Evolutionary conservation across 352 stramenopile species (phyloP).

Genomic region (Globisporangium recalcitrans): DNA sequence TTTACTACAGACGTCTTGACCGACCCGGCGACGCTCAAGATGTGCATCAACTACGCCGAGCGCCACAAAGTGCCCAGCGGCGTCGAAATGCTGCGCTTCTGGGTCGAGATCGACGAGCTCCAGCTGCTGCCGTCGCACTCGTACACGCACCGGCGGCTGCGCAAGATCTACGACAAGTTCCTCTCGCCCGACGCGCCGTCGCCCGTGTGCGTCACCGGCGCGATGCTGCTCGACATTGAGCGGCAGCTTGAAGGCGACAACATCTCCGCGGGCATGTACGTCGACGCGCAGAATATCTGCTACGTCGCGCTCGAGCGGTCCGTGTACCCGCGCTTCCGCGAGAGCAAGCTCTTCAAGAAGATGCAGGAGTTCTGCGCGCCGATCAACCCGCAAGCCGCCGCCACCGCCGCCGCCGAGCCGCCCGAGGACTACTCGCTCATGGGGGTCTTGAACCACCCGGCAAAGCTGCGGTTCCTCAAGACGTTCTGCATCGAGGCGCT

Average conservation of each 20-base stretch:
- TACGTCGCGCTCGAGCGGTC: conserved; percentile 62
- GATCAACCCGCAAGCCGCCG: conserved; percentile 12
- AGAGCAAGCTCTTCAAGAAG: conserved; percentile 69
- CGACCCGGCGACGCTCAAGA: conserved; percentile 65
- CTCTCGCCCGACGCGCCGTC: conserved; percentile 60
- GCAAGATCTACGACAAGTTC: conserved; percentile 87
- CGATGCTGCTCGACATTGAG: conserved; percentile 71
- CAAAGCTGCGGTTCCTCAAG: conserved; percentile 79
- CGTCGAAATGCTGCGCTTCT: conserved; percentile 68
- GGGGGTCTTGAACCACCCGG: conserved; percentile 59
- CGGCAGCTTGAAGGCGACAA: conserved; percentile 52
- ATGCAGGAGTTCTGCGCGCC: conserved; percentile 72
- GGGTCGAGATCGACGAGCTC: conserved; percentile 77
- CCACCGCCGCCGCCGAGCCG: conserved; percentile 11
- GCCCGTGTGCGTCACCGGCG: conserved; percentile 64
- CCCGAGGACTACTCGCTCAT: conserved; percentile 57
- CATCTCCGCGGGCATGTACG: conserved; percentile 65
- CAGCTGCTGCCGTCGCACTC: conserved; percentile 68
- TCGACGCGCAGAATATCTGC: conserved; percentile 59
- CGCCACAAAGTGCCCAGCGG: conserved; percentile 49
- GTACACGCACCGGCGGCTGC: conserved; percentile 73
- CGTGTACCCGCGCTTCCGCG: conserved; percentile 70
- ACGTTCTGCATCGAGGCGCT: conserved; percentile 84
- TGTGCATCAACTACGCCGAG: conserved; percentile 62
- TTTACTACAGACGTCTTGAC: conserved; percentile 80